These are phyloP conservation scores for Echinosophora koreensis DNA, from an alignment of 306 rosid genomes.

Conservation along the genomic window DNA sequence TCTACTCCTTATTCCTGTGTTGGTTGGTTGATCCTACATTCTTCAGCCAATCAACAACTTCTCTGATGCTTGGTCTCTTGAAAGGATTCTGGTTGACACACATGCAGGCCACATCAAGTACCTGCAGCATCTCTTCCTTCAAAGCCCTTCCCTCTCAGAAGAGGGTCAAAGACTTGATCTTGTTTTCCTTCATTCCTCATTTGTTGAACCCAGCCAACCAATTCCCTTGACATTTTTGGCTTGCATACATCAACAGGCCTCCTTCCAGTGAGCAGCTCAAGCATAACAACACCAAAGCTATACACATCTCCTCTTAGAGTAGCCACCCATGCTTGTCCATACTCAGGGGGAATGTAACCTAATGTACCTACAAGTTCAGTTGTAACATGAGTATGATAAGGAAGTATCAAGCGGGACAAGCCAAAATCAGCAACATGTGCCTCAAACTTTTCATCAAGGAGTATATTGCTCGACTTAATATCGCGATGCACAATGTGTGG, in stretches of 20 bases:
- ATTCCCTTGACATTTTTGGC: slow-evolving; percentile 77
- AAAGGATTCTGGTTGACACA: slow-evolving; percentile 83
- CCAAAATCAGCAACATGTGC: slow-evolving; percentile 97
- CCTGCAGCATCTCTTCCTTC: slow-evolving; percentile 82
- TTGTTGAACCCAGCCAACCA: slow-evolving; percentile 89
- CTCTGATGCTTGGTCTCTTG: slow-evolving; percentile 84
- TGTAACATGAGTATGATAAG: slow-evolving; percentile 94
- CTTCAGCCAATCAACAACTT: slow-evolving; percentile 87
- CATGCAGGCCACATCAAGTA: slow-evolving; percentile 89
- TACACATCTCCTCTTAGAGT: slow-evolving; percentile 95
- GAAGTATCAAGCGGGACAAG: slow-evolving; percentile 84
- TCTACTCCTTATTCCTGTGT: slow-evolving; percentile 64
- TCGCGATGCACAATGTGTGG: slow-evolving; percentile 97
- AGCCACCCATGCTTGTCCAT: slow-evolving; percentile 98
- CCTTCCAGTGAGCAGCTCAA: slow-evolving; percentile 86
- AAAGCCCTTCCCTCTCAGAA: slow-evolving; percentile 73
- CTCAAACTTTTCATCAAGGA: slow-evolving; percentile 81
- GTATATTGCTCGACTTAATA: slow-evolving; percentile 93
- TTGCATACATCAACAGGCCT: slow-evolving; percentile 89
- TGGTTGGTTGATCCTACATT: slow-evolving; percentile 63
- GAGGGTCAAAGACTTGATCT: slow-evolving; percentile 74
- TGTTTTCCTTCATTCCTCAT: slow-evolving; percentile 82
- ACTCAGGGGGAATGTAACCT: slow-evolving; percentile 97
- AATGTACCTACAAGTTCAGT: slow-evolving; percentile 98
- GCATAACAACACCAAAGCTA: slow-evolving; percentile 95